Evolutionary conservation across 208 protist species (phyloP), one percentile per base, ranked within the genome.

Genomic region (Crithidia mellificae): DNA sequence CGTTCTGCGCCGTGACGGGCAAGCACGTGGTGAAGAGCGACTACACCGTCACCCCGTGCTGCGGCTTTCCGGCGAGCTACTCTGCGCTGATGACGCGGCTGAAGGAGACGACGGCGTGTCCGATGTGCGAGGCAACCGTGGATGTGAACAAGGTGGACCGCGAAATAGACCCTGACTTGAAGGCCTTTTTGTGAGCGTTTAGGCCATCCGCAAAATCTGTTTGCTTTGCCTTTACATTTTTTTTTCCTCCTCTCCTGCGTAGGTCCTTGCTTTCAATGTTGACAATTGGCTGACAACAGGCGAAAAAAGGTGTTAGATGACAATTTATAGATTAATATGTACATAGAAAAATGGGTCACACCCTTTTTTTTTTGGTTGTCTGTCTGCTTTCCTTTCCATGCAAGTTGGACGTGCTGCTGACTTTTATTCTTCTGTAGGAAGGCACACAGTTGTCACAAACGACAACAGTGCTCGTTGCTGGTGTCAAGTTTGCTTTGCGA

Each of bases 1-100:
- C 98, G 6, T 98, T 97, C 83, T 99, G 98, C 77, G 91, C 98
- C 36, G 91, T 96, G 46, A 97, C 97, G 1, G 98, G 93, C 24
- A 94, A 94, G 62, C 93, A 97, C 77, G 83, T 96, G 6, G 72
- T 96, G n/a, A 82, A 93, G 52, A 73, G 52, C 20, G 95, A 98
- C 78, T 97, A 91, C 75, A 79, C 90, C 6, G 30, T 84, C 6
- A 94, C 93, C 41, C 97, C 97, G 36, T 89, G 68, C 57, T 99
- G 98, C 68, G 63, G 80, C 27, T 99, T 98, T 66, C 93, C 94
- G 0, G 91, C 92, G 9, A 73, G 84, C 15, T 94, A 95, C 77
- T 87, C 82, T 0, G 59, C 78, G 0, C 78, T 98, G 24, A 76
- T 88, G 52, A 72, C 63, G 43, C 84, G 96, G 7, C 65, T 98